These are phyloP conservation scores for Juglanconis juglandina DNA, from an alignment of 2,329 filamentous ascomycete species.

Conservation along the genomic window DNA sequence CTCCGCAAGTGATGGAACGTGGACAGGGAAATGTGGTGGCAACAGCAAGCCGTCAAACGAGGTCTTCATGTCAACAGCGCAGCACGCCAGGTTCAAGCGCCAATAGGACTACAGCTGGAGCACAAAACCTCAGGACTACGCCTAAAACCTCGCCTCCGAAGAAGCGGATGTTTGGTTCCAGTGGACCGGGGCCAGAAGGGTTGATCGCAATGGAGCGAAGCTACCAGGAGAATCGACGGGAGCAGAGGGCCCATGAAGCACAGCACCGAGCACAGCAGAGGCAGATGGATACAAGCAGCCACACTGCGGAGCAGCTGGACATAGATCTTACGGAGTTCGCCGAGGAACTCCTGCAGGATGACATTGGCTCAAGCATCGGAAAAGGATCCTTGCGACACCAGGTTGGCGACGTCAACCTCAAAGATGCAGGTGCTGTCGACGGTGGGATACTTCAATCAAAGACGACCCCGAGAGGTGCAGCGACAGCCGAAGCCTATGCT, in stretches of 20 bases:
- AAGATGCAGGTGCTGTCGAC: too few species aligned
- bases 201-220: slow-evolving; percentile 29
- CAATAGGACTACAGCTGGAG: neutral
- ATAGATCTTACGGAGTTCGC: neutral
- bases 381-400: neutral
- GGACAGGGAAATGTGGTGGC: neutral
- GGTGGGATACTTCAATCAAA: too few species aligned
- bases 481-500: neutral
- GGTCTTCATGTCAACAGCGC: neutral
- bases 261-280: neutral
- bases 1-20: neutral
- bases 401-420: too few species aligned
- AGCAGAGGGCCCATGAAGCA: slow-evolving; percentile 15
- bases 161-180: slow-evolving; percentile 33
- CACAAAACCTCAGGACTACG: neutral
- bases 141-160: slow-evolving; percentile 22
- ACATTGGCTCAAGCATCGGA: neutral
- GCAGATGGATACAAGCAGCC: neutral
- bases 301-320: neutral
- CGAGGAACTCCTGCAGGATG: neutral
- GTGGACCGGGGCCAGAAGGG: slow-evolving; percentile 23
- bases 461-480: neutral
- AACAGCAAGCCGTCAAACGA: neutral
- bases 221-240: slow-evolving; percentile 26
- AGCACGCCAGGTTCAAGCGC: neutral